phyloP scores from a whole-genome alignment of 2,329 filamentous ascomycete genomes.

The Beauveria varroae region DNA sequence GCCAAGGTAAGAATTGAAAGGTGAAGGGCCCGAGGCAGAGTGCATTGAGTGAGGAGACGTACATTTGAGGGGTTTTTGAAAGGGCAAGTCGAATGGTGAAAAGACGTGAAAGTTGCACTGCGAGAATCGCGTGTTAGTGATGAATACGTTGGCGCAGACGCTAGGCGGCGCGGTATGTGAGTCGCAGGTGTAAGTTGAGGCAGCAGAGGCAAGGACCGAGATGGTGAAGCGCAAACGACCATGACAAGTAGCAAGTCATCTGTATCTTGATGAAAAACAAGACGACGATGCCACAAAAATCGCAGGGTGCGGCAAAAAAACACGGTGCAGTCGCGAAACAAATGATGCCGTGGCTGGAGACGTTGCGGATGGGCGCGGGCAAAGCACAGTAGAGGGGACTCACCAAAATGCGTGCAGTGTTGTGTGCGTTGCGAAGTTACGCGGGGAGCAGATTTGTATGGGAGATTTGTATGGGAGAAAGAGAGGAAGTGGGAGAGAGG shows the following conservation, averaged over 20 bases:
- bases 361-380: constrained; percentile 29
- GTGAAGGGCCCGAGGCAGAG: background rate
- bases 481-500: constrained; percentile 46
- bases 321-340: constrained; percentile 19
- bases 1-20: background rate
- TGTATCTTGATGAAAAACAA: constrained; percentile 6
- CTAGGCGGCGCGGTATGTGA: background rate
- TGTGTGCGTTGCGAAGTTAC: constrained; percentile 33
- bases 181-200: constrained; percentile 7
- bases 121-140: constrained; percentile 10
- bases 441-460: constrained; percentile 39
- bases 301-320: constrained; percentile 20
- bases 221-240: background rate
- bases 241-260: background rate
- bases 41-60: constrained; percentile 9
- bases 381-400: constrained; percentile 39
- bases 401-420: constrained; percentile 32
- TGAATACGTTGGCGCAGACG: background rate
- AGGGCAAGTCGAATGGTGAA: constrained; percentile 4
- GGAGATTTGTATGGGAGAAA: constrained; percentile 55
- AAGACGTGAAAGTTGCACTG: constrained; percentile 11
- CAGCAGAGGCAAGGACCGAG: constrained; percentile 7
- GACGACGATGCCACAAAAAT: constrained; percentile 4
- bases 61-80: constrained; percentile 13
- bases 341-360: constrained; percentile 17